phyloP scores from a whole-genome alignment of 2,329 filamentous ascomycete genomes.

The Colletotrichum sublineola region DNA sequence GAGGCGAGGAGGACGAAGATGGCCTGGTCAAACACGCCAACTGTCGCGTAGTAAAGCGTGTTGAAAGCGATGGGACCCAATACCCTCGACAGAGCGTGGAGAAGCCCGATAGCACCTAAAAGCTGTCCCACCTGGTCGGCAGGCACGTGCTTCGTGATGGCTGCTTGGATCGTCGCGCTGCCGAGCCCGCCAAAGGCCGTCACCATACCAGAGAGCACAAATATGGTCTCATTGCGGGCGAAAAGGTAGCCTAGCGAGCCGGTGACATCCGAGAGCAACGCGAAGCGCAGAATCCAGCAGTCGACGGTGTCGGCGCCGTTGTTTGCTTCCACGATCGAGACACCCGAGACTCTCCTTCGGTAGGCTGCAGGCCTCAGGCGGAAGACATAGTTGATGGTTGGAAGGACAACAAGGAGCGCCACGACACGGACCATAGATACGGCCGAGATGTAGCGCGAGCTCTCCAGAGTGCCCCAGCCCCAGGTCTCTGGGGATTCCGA shows the following conservation, averaged over 20 bases:
- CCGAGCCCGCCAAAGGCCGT: constrained; percentile 87
- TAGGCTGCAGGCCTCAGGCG: constrained; percentile 67
- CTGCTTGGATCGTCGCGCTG: constrained; percentile 85
- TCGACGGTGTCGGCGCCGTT: constrained; percentile 84
- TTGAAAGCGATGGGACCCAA: constrained; percentile 87
- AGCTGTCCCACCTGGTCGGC: constrained; percentile 85
- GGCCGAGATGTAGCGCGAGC: constrained; percentile 84
- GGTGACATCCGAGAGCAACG: constrained; percentile 80
- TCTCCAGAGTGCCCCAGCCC: constrained; percentile 84
- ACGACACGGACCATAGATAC: constrained; percentile 82
- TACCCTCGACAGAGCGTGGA: constrained; percentile 86
- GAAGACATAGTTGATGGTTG: constrained; percentile 81
- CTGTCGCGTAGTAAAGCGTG: constrained; percentile 85
- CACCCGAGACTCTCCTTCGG: constrained; percentile 55
- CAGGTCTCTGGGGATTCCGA: constrained; percentile 82
- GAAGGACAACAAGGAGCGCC: constrained; percentile 80
- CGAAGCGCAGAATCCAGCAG: constrained; percentile 79
- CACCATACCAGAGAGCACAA: constrained; percentile 79
- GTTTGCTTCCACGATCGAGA: constrained; percentile 61
- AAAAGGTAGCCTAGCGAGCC: constrained; percentile 83
- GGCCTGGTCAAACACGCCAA: constrained; percentile 81
- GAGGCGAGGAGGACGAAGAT: constrained; percentile 82
- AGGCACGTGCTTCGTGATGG: constrained; percentile 92
- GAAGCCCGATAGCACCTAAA: constrained; percentile 87
- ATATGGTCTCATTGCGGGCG: constrained; percentile 71